Evolutionary conservation across 139 green algal species (phyloP).

Genomic region (Astrephomene gubernaculifera): DNA sequence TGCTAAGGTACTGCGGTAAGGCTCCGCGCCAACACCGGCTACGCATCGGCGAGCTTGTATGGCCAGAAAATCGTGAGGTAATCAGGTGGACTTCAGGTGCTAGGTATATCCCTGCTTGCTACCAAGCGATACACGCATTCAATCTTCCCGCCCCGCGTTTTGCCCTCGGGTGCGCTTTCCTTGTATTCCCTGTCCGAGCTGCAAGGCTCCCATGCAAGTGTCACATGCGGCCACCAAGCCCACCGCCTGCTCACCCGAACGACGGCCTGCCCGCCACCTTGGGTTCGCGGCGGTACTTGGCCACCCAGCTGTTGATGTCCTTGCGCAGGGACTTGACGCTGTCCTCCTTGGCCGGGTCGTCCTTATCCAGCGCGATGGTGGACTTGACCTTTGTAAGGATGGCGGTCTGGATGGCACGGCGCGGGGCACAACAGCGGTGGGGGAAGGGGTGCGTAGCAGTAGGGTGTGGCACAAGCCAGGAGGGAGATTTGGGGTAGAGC

Average conservation of each 20-base stretch:
- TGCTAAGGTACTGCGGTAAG: no score
- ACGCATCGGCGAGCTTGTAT: no score
- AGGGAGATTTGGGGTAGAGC: neutral
- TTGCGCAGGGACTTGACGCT: conserved; percentile 72
- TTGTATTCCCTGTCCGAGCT: no score
- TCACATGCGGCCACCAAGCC: no score
- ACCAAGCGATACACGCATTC: no score
- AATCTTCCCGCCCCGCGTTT: no score
- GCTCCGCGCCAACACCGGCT: no score
- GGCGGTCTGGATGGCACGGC: conserved; percentile 44
- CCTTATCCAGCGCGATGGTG: conserved; percentile 68
- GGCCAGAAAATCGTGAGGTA: no score
- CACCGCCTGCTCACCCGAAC: conserved; percentile 84
- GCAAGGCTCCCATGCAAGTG: no score
- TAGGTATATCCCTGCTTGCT: no score
- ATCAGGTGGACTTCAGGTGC: no score
- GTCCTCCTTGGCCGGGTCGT: conserved; percentile 78
- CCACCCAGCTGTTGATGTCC: conserved; percentile 88
- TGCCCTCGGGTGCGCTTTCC: no score
- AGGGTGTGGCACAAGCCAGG: neutral
- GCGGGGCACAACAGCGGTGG: neutral
- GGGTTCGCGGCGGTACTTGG: conserved; percentile 82
- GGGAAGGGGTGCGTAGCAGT: neutral
- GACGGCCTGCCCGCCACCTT: conserved; percentile 82
- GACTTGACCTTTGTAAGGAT: conserved; percentile 75